Base-by-base conservation (phyloP, 2,329 filamentous ascomycete species). In the Paraphaeosphaeria sporulosa region DNA sequence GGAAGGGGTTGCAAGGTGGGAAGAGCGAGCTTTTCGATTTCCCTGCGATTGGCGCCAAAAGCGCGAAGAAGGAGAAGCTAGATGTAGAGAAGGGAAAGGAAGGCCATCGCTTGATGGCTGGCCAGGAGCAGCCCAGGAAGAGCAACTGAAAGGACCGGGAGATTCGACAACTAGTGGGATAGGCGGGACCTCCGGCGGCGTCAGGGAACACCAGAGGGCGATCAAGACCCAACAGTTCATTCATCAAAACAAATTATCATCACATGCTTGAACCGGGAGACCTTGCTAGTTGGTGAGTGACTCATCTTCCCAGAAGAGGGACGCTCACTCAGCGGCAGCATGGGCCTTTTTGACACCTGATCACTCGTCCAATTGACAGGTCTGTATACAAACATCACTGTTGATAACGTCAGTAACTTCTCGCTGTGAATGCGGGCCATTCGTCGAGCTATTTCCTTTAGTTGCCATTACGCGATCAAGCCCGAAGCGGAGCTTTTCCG, bases 1-100 rank as follows among this genome's bases (percentile, higher is more conserved):
- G 91, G 91, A 85, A 88, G 80, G 83, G 81, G 56, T 71, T 93
- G 62, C 81, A 83, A 68, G 88, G 86, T 5, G 90, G 89, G n/a
- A 74, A 85, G 65, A 92, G 88, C 73, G 83, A 87, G 66, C 74
- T 74, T 30, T 93, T 94, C 72, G 77, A 75, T 21, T 81, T 94
- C 65, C 91, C 91, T 0, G 81, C 83, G 34, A 69, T 93, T 61
- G 92, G 91, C 81, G 82, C 78, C 25, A 90, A 88, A 80, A 81
- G 77, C 42, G 88, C 86, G 78, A 82, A 81, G 73, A 77, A 77
- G 68, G 79, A 79, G 64, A 80, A 83, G 60, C 62, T 83, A 66
- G 78, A 75, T 70, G 83, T 80, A 6, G 82, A 80, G 72, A 82
- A 78, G 68, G 82, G 82, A 1, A 78, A 72, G n/a, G 82, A 84